A percentile compares a stretch with the other conserved stretches of the same genome.
phyloP scores from a whole-genome alignment of 805 yeast species.

The Cyberlindnera japonica region DNA sequence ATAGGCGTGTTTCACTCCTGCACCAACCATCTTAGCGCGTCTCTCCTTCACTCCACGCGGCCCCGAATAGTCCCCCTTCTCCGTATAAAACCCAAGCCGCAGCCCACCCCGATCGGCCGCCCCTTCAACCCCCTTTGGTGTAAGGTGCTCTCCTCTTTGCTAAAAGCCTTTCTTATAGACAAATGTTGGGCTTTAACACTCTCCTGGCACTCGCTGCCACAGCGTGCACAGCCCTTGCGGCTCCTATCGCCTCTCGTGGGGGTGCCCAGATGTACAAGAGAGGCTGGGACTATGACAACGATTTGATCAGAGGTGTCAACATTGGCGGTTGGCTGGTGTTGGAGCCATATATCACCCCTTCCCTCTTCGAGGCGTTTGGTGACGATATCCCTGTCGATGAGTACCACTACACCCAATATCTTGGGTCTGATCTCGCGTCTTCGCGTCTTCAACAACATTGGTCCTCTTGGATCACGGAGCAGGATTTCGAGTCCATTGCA shows the following conservation, averaged over 20 bases:
- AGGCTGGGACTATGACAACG: conserved; percentile 22
- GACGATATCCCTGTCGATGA: conserved; percentile 72
- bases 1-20: too few relatives aligned
- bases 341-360: conserved; percentile 84
- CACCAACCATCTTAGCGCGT: too few relatives aligned
- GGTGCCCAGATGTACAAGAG: conserved; percentile 25
- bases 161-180: too few relatives aligned
- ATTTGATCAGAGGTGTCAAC: conserved; percentile 57
- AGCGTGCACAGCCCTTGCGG: conserved; percentile 7
- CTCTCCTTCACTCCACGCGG: too few relatives aligned
- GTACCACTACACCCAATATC: conserved; percentile 55
- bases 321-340: conserved; percentile 89
- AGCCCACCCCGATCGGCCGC: too few relatives aligned
- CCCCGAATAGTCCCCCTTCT: too few relatives aligned
- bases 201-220: conserved; percentile 5
- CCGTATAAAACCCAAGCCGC: too few relatives aligned
- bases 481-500: conserved; percentile 60
- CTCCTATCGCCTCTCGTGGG: conserved; percentile 28
- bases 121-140: too few relatives aligned
- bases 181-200: conserved; percentile 6
- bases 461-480: conserved; percentile 71
- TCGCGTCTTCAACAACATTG: conserved; percentile 63
- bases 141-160: too few relatives aligned
- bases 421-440: conserved; percentile 59
- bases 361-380: conserved; percentile 55